Evolutionary conservation across 352 stramenopile species (phyloP), one percentile per base, ranked within the genome.

Genomic region (Phytophthora hybrid): DNA sequence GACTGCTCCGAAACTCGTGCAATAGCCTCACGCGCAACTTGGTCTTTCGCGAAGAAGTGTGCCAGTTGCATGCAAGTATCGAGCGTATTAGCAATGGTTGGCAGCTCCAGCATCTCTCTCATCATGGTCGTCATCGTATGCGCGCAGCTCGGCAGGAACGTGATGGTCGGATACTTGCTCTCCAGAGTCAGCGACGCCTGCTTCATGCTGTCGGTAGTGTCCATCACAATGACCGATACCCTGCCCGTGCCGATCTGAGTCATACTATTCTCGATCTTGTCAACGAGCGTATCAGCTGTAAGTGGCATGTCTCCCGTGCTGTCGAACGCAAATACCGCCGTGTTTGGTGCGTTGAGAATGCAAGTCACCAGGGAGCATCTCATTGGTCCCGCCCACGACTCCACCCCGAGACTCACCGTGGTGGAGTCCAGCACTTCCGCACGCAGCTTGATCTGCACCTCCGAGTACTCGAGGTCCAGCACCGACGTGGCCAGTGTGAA

Each of bases 251-350:
- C 83, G 37, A 91, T 80, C 60, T 91, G 78, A 1, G 71, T 83
- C 77, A 93, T 82, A 13, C 85, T 69, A n/a, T 78, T 79, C 53
- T 93, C 84, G 14, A 92, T 84, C 66, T 84, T 88, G 31, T 88
- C 80, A 1, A 87, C 71, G 9, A 91, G 63, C 49, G 85, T 68
- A 41, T 89, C 78, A 5, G 74, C 52, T n/a, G 82, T 83, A 39
- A 88, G 77, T 6, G 74, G 71, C 46, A 79, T 54, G 19, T 84
- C 79, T 46, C 82, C 84, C 9, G 83, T 91, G 71, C 78, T 84
- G 54, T 93, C 87, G 67, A 93, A 77, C 8, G 76, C 71, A 62
- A 91, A 92, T 6, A 92, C 77, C 0, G 73, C 75, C 10, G 39
- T 80, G 26, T 67, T 84, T 0, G 84, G 80, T 47, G 83, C 86